A percentile compares a stretch with the other conserved stretches of the same genome.
These are phyloP conservation scores for Ichthyophonus hoferi DNA, from an alignment of 208 protist genomes.

Conservation along the genomic window DNA sequence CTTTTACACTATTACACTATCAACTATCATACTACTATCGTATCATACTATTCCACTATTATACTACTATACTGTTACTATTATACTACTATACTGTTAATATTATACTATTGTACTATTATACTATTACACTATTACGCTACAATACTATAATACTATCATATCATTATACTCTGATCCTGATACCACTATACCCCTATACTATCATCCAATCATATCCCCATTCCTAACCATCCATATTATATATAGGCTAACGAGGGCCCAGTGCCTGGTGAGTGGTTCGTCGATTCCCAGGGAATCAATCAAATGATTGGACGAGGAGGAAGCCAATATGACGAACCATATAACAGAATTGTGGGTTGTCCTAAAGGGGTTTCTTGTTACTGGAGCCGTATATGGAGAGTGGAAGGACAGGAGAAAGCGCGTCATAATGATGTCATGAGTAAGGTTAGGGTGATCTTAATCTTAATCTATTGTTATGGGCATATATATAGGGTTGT, in stretches of 20 bases:
- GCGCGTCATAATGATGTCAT: too few relatives aligned
- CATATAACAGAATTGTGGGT: not conserved
- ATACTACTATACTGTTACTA: too few relatives aligned
- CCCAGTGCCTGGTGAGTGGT: not conserved
- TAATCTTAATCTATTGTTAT: not conserved
- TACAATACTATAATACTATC: not conserved
- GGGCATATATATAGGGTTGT: not conserved
- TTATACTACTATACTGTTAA: not conserved
- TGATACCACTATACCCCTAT: too few relatives aligned
- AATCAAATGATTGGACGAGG: not conserved
- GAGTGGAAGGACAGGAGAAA: not conserved
- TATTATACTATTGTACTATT: too few relatives aligned
- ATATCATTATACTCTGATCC: not conserved
- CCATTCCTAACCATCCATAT: not conserved
- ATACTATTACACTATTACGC: too few relatives aligned
- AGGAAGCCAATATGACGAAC: not conserved
- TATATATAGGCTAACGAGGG: not conserved
- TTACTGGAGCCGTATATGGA: not conserved
- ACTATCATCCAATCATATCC: not conserved
- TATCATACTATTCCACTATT: too few relatives aligned
- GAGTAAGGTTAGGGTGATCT: too few relatives aligned
- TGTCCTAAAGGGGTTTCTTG: not conserved
- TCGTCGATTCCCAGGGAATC: not conserved
- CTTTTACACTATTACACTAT: too few relatives aligned
- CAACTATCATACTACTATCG: too few relatives aligned